These are phyloP conservation scores for Rehmannia glutinosa DNA, from an alignment of 257 asterid genomes.

Conservation along the genomic window DNA sequence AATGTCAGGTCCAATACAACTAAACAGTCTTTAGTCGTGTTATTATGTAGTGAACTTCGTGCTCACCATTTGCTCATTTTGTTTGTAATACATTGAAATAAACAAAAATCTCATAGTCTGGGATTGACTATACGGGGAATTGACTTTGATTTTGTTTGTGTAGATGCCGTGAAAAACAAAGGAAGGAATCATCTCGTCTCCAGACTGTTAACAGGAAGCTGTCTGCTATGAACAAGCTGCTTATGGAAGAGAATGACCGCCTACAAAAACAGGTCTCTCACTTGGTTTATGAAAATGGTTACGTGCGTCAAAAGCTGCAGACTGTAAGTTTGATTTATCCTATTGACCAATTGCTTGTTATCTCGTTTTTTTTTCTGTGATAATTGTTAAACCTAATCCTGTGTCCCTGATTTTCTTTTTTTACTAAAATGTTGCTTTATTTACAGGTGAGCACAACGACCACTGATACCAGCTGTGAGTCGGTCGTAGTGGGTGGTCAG, in stretches of 20 bases:
- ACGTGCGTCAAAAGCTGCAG: slow-evolving; percentile 54
- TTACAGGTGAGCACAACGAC: slow-evolving; percentile 59
- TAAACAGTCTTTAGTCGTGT: not conserved
- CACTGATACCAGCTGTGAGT: slow-evolving; percentile 73
- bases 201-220: slow-evolving; percentile 76
- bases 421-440: not conserved
- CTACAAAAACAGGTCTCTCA: slow-evolving; percentile 78
- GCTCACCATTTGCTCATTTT: not conserved
- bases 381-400: too few species aligned
- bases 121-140: not conserved
- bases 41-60: not conserved
- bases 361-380: too few species aligned
- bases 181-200: slow-evolving; percentile 80
- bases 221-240: slow-evolving; percentile 74
- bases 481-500: slow-evolving; percentile 74
- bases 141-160: not conserved
- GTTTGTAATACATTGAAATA: not conserved
- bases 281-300: slow-evolving; percentile 74
- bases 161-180: slow-evolving; percentile 86
- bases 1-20: not conserved
- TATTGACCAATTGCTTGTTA: not conserved
- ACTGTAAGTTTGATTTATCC: slow-evolving; percentile 42
- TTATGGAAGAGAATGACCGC: slow-evolving; percentile 91
- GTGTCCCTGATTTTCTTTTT: too few species aligned
- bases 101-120: not conserved